Percentiles rank a stretch among this genome's conserved stretches.
phyloP scores from a whole-genome alignment of 257 asterid species.

The Rubia yunnanensis region DNA sequence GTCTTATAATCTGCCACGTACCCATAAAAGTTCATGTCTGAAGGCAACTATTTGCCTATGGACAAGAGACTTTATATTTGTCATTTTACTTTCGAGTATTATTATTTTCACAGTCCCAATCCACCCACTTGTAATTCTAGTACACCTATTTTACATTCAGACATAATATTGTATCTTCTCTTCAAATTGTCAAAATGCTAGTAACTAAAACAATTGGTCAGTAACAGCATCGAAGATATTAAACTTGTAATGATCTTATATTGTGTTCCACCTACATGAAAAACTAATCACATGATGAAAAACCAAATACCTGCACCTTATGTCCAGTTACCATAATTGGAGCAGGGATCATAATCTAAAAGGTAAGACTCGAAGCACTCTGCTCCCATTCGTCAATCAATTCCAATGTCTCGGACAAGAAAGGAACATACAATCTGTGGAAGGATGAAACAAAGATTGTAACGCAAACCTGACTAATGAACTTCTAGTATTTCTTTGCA shows the following conservation, averaged over 20 bases:
- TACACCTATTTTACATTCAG: not conserved
- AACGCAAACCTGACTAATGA: not conserved
- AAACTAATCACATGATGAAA: not conserved
- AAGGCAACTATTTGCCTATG: not conserved
- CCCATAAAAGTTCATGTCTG: too few species aligned
- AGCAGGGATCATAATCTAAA: constrained; percentile 90
- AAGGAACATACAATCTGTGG: constrained; percentile 85
- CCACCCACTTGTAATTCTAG: not conserved
- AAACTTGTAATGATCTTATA: not conserved
- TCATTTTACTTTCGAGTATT: not conserved
- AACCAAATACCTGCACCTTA: constrained; percentile 83
- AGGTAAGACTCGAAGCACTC: constrained; percentile 98
- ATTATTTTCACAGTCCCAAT: not conserved
- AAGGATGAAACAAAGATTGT: not conserved
- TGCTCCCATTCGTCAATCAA: constrained; percentile 99
- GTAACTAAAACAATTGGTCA: not conserved
- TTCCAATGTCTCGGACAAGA: constrained; percentile 94
- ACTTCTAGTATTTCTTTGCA: not conserved
- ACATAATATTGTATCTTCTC: not conserved
- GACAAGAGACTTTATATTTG: not conserved
- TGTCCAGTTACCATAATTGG: constrained; percentile 95
- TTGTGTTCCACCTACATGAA: not conserved
- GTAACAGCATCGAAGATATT: not conserved
- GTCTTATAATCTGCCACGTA: too few species aligned
- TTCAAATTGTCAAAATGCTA: too few species aligned